Evolutionary conservation across 768 basidiomycete genomes (phyloP).

Genomic region (Hericium rajendrae): DNA sequence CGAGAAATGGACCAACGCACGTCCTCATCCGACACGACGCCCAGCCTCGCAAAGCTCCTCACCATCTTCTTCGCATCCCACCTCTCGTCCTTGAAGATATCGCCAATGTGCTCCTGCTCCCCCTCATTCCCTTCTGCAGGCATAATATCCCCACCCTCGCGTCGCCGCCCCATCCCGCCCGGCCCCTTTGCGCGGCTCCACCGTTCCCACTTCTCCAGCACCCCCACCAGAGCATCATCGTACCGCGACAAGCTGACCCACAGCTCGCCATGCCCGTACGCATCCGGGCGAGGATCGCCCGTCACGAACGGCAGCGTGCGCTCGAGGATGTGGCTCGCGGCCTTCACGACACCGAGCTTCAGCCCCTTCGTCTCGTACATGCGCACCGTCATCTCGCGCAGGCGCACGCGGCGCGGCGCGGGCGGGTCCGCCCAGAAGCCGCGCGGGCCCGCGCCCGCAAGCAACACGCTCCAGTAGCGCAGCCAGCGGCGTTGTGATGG

Average conservation of each 20-base stretch:
- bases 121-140: slow-evolving; percentile 21
- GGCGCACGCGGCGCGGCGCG: slow-evolving; percentile 36
- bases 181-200: slow-evolving; percentile 30
- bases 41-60: slow-evolving; percentile 58
- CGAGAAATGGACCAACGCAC: slow-evolving; percentile 25
- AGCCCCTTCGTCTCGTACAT: slow-evolving; percentile 47
- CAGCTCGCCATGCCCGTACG: slow-evolving; percentile 29
- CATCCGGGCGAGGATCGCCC: slow-evolving; percentile 4
- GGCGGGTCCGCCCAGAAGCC: slow-evolving; percentile 32
- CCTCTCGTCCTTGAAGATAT: slow-evolving; percentile 39
- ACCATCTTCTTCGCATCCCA: slow-evolving; percentile 82
- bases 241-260: slow-evolving; percentile 81
- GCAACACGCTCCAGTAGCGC: slow-evolving; percentile 65
- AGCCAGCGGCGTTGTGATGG: slow-evolving; percentile 76
- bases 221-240: slow-evolving; percentile 56
- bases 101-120: slow-evolving; percentile 16
- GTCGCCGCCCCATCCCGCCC: slow-evolving; percentile 1
- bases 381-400: slow-evolving; percentile 49
- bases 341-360: slow-evolving; percentile 43
- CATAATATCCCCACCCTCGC: slow-evolving; percentile 24
- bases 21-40: slow-evolving; percentile 25
- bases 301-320: slow-evolving; percentile 28
- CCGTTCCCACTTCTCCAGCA: slow-evolving; percentile 54
- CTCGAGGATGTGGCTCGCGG: slow-evolving; percentile 45
- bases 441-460: slow-evolving; percentile 43